Evolutionary conservation across 306 rosid genomes (phyloP), one percentile per base, ranked within the genome.

Genomic region (Fragaria iinumae): DNA sequence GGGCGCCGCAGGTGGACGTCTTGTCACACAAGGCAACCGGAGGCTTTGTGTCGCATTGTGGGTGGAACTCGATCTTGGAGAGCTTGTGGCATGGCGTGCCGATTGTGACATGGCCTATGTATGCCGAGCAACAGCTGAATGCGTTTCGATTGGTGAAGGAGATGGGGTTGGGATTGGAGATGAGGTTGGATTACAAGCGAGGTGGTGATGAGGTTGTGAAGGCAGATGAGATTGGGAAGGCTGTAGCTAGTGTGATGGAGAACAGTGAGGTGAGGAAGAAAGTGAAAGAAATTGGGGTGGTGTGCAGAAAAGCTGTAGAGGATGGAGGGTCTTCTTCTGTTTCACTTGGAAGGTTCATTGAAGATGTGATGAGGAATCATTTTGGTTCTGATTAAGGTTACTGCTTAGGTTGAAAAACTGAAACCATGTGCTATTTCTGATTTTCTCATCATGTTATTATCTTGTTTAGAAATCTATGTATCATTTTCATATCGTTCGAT

Each of bases 1-100:
- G 93, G 96, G 89, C 86, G 4, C 93, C 90, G 0, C 93, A 89
- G 49, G 81, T 84, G 77, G 91, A 87, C 73, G 76, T 87, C 65
- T 48, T 87, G 63, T 66, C 82, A 0, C 96, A 91, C 79, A 74
- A 68, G n/a, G 88, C 89, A 36, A 75, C 78, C 20, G 83, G 82
- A 55, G 90, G 93, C 6, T 91, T 89, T 67, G 81, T 89, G 8
- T 87, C 89, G 3, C 96, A 87, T 50, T 91, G 91, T 67, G 93
- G 91, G 12, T 91, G 96, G 96, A 91, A 89, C 70, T 91, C 93
- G 11, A 57, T 88, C 47, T 56, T 89, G 75, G 96, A 88, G 78
- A 89, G 93, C 76, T 67, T 91, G 85, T 91, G 93, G 93, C 76
- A 79, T 76, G 91, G 91, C 3, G 93, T 91, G 2, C 96, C 93